Evolutionary conservation across 108 stramenopile genomes (phyloP).

Genomic region (Pseudonitzschia delicatissima): DNA sequence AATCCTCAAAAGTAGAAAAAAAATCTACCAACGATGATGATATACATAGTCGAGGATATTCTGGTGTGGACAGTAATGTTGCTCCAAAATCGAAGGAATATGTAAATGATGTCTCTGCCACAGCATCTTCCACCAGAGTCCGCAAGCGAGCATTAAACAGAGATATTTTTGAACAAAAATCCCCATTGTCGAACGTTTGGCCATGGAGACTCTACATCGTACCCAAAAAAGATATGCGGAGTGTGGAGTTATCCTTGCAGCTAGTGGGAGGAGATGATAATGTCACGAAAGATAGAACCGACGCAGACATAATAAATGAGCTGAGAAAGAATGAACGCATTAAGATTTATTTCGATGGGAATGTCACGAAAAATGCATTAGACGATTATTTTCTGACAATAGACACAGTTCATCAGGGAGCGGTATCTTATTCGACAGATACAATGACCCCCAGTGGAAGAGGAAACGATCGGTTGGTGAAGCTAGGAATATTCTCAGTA

Average conservation of each 20-base stretch:
- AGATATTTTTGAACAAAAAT: too few species aligned
- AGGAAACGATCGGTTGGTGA: conserved; percentile 2
- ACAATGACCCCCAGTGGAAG: neutral
- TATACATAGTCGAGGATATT: neutral
- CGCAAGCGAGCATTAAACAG: too few species aligned
- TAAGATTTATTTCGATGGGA: neutral
- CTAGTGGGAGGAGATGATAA: neutral
- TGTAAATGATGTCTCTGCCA: too few species aligned
- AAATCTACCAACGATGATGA: neutral
- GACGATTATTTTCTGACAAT: neutral
- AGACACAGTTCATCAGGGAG: neutral
- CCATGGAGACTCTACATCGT: conserved; percentile 34
- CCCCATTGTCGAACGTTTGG: conserved; percentile 6
- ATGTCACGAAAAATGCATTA: neutral
- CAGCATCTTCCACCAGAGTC: too few species aligned
- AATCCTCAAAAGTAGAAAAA: neutral
- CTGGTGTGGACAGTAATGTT: neutral
- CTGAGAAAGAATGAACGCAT: neutral
- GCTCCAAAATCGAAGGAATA: too few species aligned
- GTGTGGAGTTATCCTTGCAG: conserved; percentile 15
- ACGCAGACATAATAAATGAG: neutral
- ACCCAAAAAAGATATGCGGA: conserved; percentile 18
- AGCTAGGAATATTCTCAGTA: conserved; percentile 17
- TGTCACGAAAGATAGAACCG: neutral
- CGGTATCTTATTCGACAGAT: neutral